A percentile compares a stretch with the other conserved stretches of the same genome.
These are phyloP conservation scores for Ceratopteris richardii DNA, from an alignment of 75 land plant genomes.

Conservation along the genomic window DNA sequence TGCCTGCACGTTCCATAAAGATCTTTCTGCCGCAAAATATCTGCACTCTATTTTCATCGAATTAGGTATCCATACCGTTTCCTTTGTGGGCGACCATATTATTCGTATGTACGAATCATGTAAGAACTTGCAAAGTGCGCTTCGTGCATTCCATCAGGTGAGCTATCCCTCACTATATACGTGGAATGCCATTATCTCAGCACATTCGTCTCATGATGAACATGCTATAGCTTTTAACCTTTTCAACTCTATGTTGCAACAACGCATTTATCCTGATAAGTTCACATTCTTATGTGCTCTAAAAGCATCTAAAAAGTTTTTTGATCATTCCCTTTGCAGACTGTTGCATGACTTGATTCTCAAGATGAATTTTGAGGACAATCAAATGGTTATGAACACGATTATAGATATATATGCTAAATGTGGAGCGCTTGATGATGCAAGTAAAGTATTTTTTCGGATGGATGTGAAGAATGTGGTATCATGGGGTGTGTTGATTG, in stretches of 20 bases:
- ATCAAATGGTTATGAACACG: slow-evolving; percentile 16
- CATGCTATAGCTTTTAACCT: neutral
- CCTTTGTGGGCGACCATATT: neutral
- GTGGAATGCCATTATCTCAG: slow-evolving; percentile 20
- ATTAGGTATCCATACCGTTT: too few relatives aligned
- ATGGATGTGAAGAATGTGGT: slow-evolving; percentile 6
- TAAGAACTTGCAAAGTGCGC: neutral
- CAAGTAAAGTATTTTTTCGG: slow-evolving; percentile 9
- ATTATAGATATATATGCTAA: slow-evolving; percentile 18
- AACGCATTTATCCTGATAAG: neutral
- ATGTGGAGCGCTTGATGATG: slow-evolving; percentile 13
- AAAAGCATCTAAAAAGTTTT: neutral
- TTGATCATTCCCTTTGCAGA: neutral
- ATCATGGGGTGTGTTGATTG: too few relatives aligned
- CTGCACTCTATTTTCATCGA: too few relatives aligned
- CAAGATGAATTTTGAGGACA: slow-evolving; percentile 13
- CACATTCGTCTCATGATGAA: neutral
- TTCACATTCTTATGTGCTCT: slow-evolving; percentile 18
- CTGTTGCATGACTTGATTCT: slow-evolving; percentile 19
- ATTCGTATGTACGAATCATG: neutral
- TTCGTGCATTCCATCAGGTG: slow-evolving; percentile 3
- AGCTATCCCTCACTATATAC: slow-evolving; percentile 16
- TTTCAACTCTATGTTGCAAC: slow-evolving; percentile 11
- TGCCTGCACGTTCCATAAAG: too few relatives aligned
- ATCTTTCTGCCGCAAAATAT: too few relatives aligned